Percentiles rank a stretch among this genome's conserved stretches.
Evolutionary conservation across 2,329 filamentous ascomycete species (phyloP).

Genomic region (Biscogniauxia sp.): DNA sequence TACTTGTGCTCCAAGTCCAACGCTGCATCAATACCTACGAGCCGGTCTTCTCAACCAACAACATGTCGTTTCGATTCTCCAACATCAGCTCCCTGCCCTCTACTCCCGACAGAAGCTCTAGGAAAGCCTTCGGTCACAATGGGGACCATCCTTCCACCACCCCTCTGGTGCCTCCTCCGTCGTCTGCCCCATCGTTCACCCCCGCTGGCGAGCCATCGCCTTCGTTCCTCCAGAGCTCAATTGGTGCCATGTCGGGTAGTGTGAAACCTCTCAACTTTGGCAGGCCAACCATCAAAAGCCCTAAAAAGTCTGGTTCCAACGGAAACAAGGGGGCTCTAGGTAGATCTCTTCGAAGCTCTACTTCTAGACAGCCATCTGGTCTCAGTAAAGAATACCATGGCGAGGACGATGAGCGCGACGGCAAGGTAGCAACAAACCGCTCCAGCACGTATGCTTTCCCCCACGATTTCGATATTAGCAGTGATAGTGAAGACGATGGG

Average conservation of each 20-base stretch:
- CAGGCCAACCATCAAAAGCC: conserved; percentile 27
- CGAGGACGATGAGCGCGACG: conserved; percentile 37
- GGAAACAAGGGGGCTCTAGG: conserved; percentile 44
- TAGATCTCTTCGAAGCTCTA: conserved; percentile 43
- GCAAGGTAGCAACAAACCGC: conserved; percentile 20
- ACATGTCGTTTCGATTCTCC: conserved; percentile 37
- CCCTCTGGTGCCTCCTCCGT: conserved; percentile 47
- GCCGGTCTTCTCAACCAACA: conserved; percentile 10
- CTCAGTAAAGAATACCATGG: conserved; percentile 46
- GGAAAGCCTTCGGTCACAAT: conserved; percentile 37
- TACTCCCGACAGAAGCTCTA: conserved; percentile 45
- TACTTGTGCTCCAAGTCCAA: neutral
- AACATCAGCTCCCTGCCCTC: conserved; percentile 47
- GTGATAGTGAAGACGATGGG: conserved; percentile 38
- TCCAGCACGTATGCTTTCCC: conserved; percentile 23
- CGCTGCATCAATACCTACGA: neutral
- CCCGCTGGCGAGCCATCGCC: conserved; percentile 55
- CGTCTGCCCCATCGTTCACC: conserved; percentile 54
- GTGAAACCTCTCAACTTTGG: conserved; percentile 42
- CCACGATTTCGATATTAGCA: conserved; percentile 17
- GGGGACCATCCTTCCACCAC: conserved; percentile 50
- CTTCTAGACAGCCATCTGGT: conserved; percentile 46
- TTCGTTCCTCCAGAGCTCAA: conserved; percentile 54
- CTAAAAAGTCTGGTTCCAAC: conserved; percentile 34
- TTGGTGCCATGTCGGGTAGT: conserved; percentile 41